Evolutionary conservation across 345 rosid species (phyloP), one percentile per base, ranked within the genome.

Genomic region (Ricinus communis): DNA sequence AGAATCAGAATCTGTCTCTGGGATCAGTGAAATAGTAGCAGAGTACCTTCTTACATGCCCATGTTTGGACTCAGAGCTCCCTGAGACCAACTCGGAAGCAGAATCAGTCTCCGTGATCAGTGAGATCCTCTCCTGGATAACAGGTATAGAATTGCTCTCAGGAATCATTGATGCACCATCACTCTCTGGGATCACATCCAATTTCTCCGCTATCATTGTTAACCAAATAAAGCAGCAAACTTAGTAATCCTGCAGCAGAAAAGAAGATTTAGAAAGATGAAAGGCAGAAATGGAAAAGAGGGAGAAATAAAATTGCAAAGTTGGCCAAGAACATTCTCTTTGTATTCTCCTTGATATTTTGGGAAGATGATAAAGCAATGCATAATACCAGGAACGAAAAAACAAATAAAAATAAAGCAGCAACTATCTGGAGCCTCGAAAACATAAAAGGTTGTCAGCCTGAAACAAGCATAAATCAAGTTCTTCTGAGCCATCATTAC

Each of bases 201-300:
- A 24, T 15, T 50, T 60, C 52, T 77, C 79, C 30, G 79, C 80
- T 8, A 71, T 76, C 82, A 87, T 82, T 69, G 25, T 67, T 16
- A 52, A 61, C 28, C 65, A 30, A 65, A n/a, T 19, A 38, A 33
- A 45, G 13, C 14, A 19, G 18, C 16, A 50, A 60, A 54, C 62
- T 69, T 12, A 21, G 41, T 62, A n/a, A 73, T 5, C 63, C 85
- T 78, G 77, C 60, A 69, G 64, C 75, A 59, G 58, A 53, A 5
- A 24, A 71, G 46, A 59, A 36, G 10, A 46, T 65, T 31, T 65
- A 12, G 33, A 24, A 9, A 14, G 31, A 41, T 25, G 30, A 25
- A 43, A 43, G 14, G 18, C 18, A 43, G 28, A 14, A 21, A 41
- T 8, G 31, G 19, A 62, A 25, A 1, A 58, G 30, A 58, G 59